Evolutionary conservation across 129 eudicot genomes (phyloP).

Genomic region (Chrysanthemum seticuspe): DNA sequence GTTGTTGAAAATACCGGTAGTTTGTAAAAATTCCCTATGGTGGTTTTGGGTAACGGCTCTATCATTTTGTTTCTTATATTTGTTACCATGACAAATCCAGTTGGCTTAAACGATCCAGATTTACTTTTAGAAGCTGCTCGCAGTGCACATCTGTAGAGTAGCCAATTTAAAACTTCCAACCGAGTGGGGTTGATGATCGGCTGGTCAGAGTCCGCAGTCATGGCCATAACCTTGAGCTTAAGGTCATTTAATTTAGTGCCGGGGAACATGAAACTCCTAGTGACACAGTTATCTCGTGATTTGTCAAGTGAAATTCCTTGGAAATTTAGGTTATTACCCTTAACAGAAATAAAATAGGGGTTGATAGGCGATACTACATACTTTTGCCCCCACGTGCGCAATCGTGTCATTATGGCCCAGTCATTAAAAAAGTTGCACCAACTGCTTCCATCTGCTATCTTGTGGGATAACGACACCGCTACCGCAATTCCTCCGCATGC

Average conservation of each 20-base stretch:
- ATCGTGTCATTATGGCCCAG: conserved; percentile 22
- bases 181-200: conserved; percentile 27
- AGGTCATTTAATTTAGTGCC: conserved; percentile 8
- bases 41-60: not conserved
- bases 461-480: conserved; percentile 13
- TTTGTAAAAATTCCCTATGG: not conserved
- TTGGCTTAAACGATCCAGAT: conserved; percentile 10
- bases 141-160: conserved; percentile 22
- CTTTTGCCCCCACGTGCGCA: not conserved
- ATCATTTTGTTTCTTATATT: conserved; percentile 14
- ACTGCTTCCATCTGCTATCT: conserved; percentile 24
- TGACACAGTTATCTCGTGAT: conserved; percentile 2
- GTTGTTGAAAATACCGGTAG: not conserved
- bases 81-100: not conserved
- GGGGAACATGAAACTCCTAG: conserved; percentile 15
- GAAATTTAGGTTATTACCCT: not conserved
- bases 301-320: not conserved
- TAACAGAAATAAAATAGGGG: conserved; percentile 4
- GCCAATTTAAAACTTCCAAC: conserved; percentile 26
- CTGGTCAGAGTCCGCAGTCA: not conserved
- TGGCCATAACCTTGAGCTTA: conserved; percentile 6
- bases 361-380: not conserved
- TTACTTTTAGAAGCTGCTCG: conserved; percentile 1
- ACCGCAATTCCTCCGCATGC: conserved; percentile 25
- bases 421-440: conserved; percentile 5